These are phyloP conservation scores for Sicyos edulis DNA, from an alignment of 306 rosid species.

Conservation along the genomic window DNA sequence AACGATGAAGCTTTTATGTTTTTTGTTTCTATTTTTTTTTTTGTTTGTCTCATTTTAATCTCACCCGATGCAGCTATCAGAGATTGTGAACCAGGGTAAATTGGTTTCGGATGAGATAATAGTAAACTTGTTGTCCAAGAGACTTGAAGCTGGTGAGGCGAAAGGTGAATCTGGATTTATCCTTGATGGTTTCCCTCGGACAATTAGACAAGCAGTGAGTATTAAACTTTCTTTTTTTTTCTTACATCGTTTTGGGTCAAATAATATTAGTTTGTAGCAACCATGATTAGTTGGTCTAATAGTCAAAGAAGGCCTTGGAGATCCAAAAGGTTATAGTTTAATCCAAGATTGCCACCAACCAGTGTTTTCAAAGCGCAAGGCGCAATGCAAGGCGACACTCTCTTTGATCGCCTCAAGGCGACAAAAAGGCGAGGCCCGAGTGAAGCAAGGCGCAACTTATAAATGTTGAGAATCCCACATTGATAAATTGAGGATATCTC, in stretches of 20 bases:
- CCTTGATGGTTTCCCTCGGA: conserved; percentile 98
- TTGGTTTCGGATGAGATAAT: conserved; percentile 90
- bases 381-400: too few species aligned
- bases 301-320: too few species aligned
- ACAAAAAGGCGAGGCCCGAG: too few species aligned
- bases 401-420: too few species aligned
- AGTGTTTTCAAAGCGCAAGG: too few species aligned
- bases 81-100: conserved; percentile 83
- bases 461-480: too few species aligned
- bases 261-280: not conserved
- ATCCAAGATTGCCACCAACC: too few species aligned
- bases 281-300: too few species aligned
- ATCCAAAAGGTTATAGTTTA: too few species aligned
- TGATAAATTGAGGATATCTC: too few species aligned
- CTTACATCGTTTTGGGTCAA: not conserved
- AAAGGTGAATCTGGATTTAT: conserved; percentile 81
- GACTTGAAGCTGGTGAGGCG: conserved; percentile 62
- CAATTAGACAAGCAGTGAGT: conserved; percentile 87
- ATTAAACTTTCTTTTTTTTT: not conserved
- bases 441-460: too few species aligned
- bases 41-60: conserved; percentile 2
- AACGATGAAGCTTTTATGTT: not conserved
- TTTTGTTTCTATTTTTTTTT: not conserved
- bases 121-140: conserved; percentile 68
- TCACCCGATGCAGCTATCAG: conserved; percentile 56